Evolutionary conservation across 305 asterid species (phyloP), one percentile per base, ranked within the genome.

Genomic region (Fraxinus greggii): DNA sequence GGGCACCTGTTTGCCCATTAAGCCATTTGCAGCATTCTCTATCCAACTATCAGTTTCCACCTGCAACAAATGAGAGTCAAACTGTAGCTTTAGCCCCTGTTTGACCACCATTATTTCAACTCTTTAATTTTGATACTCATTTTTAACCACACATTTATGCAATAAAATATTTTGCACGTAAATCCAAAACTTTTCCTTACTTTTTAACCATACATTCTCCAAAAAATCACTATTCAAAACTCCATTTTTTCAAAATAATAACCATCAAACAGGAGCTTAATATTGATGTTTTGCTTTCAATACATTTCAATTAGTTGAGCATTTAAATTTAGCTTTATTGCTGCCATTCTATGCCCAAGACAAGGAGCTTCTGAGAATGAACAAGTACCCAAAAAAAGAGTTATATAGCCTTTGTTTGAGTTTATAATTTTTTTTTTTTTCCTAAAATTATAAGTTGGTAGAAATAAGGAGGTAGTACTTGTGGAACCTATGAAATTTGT

Each of bases 1-100:
- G 29, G 72, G 36, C 67, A 91, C 98, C 97, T 95, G 99, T 80
- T 83, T 88, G 84, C 98, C 99, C 97, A 95, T 91, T 63, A 93
- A 90, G 80, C 99, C 98, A 78, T 95, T 95, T n/a, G 93, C 91
- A 48, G 99, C 98, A 89, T 95, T 95, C 90, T 95, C 97, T 81
- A 95, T 85, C 98, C 99, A 93, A 83, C 99, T 95, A 85, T 95
- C 97, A 0, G 99, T 95, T 85, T 83, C 97, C 84, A 90, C 94
- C 98, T 94, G 91, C 80, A 69, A 32, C 13, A 24, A 51, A 40
- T 72, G 51, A 35, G 19, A 32, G 82, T 65, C 28, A n/a, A 63
- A 38, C 42, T 31, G 78, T 40, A 77, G 56, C 51, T 82, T 69
- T 15, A 45, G 54, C 54, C n/a, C 54, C 54, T 45, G 54, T 45